Percentiles rank a stretch among this genome's conserved stretches.
These are phyloP conservation scores for Fraxinus dipetala DNA, from an alignment of 305 asterid species.

Conservation along the genomic window DNA sequence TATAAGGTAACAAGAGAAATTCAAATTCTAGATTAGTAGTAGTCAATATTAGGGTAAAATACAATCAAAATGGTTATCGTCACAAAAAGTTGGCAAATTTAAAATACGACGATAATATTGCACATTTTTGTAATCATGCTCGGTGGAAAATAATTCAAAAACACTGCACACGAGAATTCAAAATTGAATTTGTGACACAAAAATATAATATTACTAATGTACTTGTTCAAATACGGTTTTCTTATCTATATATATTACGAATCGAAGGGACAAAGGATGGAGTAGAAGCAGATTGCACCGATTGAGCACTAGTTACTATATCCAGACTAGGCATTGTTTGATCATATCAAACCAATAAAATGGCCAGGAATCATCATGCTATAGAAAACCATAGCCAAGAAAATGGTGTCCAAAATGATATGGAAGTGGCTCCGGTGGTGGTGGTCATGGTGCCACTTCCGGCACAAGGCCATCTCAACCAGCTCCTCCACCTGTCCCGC, in stretches of 20 bases:
- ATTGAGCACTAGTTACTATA: background rate
- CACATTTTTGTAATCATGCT: background rate
- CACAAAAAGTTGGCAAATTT: background rate
- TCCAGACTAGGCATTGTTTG: background rate
- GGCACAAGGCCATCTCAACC: constrained; percentile 30
- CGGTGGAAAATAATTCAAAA: too few relatives aligned
- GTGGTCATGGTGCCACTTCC: constrained; percentile 28
- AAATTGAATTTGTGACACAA: background rate
- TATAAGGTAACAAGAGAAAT: background rate
- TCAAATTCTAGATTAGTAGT: background rate
- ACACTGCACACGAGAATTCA: background rate
- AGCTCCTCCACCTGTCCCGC: constrained; percentile 32
- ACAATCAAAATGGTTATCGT: background rate
- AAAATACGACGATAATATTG: background rate
- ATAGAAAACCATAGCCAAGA: background rate
- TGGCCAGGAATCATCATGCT: background rate
- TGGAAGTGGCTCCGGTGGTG: background rate
- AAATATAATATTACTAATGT: background rate
- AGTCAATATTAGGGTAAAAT: background rate
- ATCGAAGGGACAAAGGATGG: background rate
- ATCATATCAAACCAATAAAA: background rate
- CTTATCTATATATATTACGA: background rate
- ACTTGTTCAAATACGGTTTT: background rate
- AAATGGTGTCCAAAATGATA: background rate
- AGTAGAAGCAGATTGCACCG: background rate